phyloP scores from a whole-genome alignment of 75 land plant genomes.

The Pseudotsuga menziesii region DNA sequence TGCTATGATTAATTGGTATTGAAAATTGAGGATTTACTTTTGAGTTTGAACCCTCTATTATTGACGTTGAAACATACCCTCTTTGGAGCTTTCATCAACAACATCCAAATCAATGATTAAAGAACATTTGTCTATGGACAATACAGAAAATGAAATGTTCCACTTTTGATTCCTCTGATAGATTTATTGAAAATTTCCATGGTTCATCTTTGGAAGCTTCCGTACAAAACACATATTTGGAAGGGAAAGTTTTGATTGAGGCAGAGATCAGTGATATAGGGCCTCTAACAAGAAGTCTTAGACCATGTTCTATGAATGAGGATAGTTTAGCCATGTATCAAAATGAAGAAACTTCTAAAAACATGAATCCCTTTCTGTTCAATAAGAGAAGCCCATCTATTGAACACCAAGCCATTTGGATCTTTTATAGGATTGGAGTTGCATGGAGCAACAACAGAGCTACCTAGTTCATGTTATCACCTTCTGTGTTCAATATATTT shows the following conservation, averaged over 20 bases:
- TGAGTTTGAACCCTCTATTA: slow-evolving; percentile 41
- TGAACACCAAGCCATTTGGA: too few relatives aligned
- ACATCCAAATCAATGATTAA: slow-evolving; percentile 20
- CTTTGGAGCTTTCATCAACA: slow-evolving; percentile 22
- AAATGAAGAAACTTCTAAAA: slow-evolving; percentile 18
- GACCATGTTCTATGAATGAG: background rate
- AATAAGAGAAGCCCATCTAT: too few relatives aligned
- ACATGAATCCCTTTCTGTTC: too few relatives aligned
- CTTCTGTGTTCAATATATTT: too few relatives aligned
- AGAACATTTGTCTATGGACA: slow-evolving; percentile 15
- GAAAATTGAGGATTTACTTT: slow-evolving; percentile 47
- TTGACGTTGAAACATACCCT: slow-evolving; percentile 34
- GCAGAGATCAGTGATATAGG: background rate
- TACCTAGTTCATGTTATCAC: too few relatives aligned
- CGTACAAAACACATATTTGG: background rate
- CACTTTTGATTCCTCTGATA: background rate
- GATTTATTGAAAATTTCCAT: slow-evolving; percentile 5
- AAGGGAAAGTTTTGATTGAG: slow-evolving; percentile 7
- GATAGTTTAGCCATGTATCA: slow-evolving; percentile 20
- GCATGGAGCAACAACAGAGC: too few relatives aligned
- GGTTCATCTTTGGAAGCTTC: slow-evolving; percentile 14
- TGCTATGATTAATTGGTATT: slow-evolving; percentile 71
- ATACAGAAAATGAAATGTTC: slow-evolving; percentile 5
- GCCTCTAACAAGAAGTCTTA: slow-evolving; percentile 1
- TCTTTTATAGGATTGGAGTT: too few relatives aligned